These are phyloP conservation scores for Microsporum ferrugineum DNA, from an alignment of 2,329 filamentous ascomycete species.

Conservation along the genomic window DNA sequence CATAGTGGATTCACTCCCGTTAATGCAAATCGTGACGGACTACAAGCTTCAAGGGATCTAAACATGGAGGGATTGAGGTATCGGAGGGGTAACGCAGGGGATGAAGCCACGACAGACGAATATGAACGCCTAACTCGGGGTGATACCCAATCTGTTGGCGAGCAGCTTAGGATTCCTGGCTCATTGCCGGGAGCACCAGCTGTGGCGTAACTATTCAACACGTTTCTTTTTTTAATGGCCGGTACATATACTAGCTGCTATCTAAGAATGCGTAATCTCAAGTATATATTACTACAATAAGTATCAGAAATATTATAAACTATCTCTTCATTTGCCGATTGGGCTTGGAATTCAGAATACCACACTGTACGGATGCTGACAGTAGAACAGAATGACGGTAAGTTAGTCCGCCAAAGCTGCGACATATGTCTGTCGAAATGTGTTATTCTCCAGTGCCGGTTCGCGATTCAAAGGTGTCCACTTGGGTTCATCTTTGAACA, in stretches of 20 bases:
- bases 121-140: slow-evolving; percentile 1
- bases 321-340: neutral
- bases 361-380: neutral
- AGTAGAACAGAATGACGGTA: neutral
- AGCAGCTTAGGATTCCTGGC: slow-evolving; percentile 32
- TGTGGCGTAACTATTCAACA: slow-evolving; percentile 15
- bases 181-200: slow-evolving; percentile 24
- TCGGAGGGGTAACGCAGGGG: slow-evolving; percentile 10
- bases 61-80: slow-evolving; percentile 27
- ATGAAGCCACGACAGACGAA: neutral
- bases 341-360: too few species aligned
- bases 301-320: neutral
- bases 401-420: slow-evolving; percentile 20
- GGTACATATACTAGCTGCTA: neutral
- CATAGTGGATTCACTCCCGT: slow-evolving; percentile 4
- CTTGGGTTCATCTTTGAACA: slow-evolving; percentile 97
- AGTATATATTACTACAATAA: neutral
- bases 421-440: slow-evolving; percentile 68
- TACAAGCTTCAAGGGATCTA: slow-evolving; percentile 16
- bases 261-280: neutral
- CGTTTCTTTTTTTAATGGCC: neutral
- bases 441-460: slow-evolving; percentile 63
- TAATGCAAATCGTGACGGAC: slow-evolving; percentile 5
- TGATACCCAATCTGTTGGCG: slow-evolving; percentile 13
- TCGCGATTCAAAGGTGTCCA: slow-evolving; percentile 88